Conservation (phyloP, 176 grass and related monocot genomes). For the Neostapfia colusana region DNA sequence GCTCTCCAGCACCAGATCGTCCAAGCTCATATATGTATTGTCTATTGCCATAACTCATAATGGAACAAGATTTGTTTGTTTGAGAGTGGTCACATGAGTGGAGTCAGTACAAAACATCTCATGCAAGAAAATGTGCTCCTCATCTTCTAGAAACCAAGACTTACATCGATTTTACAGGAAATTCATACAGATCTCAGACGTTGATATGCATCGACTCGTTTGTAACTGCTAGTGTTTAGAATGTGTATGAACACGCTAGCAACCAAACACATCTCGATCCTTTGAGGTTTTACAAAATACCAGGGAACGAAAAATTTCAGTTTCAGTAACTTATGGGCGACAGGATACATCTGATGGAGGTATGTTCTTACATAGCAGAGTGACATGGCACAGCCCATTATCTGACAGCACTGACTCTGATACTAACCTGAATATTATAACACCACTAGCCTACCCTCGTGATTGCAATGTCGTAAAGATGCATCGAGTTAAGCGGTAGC, state of each 20-base stretch:
- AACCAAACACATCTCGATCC: background rate
- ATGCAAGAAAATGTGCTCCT: background rate
- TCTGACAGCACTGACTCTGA: background rate
- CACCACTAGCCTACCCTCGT: background rate
- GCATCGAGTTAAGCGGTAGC: conserved; percentile 24
- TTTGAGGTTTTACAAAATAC: background rate
- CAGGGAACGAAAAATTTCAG: background rate
- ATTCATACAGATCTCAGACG: background rate
- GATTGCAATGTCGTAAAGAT: background rate
- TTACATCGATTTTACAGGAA: background rate
- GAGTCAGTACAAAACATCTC: background rate
- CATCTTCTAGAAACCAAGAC: background rate
- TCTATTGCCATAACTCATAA: background rate
- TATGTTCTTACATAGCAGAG: conserved; percentile 5
- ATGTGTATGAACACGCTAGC: background rate
- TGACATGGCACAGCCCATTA: background rate
- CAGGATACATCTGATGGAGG: conserved; percentile 14
- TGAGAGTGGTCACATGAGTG: background rate
- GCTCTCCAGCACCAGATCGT: background rate
- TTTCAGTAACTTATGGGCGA: background rate
- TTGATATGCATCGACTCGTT: too few species aligned
- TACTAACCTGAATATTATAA: conserved; percentile 27
- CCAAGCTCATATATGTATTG: conserved; percentile 12
- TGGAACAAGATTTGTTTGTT: background rate
- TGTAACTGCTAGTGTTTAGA: background rate